A percentile compares a stretch with the other conserved stretches of the same genome.
These are phyloP conservation scores for Apophysomyces variabilis DNA, from an alignment of 371 early-diverging fungal species.

Conservation along the genomic window DNA sequence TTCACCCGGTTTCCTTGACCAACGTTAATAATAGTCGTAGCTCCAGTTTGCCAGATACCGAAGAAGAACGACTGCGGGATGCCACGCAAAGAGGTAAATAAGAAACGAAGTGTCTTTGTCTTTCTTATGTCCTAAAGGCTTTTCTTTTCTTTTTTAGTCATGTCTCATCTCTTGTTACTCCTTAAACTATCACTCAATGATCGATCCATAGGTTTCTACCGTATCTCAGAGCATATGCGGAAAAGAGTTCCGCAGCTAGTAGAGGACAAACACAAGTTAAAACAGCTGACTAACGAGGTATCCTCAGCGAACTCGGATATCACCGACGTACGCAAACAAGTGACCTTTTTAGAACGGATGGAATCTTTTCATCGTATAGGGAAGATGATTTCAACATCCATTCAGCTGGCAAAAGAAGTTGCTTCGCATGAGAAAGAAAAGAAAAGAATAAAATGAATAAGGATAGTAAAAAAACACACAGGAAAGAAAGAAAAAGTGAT, in stretches of 20 bases:
- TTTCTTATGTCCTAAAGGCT: not conserved
- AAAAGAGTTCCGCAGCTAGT: conserved; percentile 42
- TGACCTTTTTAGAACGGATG: conserved; percentile 33
- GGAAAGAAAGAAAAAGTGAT: too few species aligned
- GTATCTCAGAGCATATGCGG: conserved; percentile 44
- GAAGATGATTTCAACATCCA: conserved; percentile 36
- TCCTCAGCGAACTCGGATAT: conserved; percentile 38
- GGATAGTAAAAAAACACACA: too few species aligned
- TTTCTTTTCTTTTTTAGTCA: not conserved
- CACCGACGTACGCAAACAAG: conserved; percentile 35
- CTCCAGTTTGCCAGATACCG: not conserved
- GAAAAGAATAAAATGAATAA: too few species aligned
- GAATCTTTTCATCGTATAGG: conserved; percentile 38
- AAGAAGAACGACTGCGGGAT: not conserved
- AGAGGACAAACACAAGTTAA: conserved; percentile 25
- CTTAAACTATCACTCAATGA: conserved; percentile 38
- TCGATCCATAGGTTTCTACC: conserved; percentile 38
- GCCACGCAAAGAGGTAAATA: conserved; percentile 9
- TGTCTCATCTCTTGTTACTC: conserved; percentile 14
- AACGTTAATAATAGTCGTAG: not conserved
- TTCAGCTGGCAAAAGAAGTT: conserved; percentile 18
- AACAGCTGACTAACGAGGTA: conserved; percentile 18
- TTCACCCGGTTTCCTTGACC: not conserved
- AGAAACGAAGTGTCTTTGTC: not conserved
- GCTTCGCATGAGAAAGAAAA: not conserved